A percentile compares a stretch with the other conserved stretches of the same genome.
Evolutionary conservation across 306 rosid species (phyloP).

Genomic region (Malus sieversii): DNA sequence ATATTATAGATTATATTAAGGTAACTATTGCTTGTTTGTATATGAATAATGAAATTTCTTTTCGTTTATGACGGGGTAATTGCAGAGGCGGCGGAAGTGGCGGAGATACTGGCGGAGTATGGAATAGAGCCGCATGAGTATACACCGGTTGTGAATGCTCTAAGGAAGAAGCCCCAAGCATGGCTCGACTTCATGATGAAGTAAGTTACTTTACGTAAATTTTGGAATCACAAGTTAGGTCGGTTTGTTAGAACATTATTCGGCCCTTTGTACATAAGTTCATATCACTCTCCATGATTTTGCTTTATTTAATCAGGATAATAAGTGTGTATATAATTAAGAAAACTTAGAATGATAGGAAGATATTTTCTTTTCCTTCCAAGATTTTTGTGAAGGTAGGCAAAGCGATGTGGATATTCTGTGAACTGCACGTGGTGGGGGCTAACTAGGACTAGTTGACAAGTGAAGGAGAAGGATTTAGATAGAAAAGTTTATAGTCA

Average conservation of each 20-base stretch:
- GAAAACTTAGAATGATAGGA: neutral
- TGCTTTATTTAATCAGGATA: too few relatives aligned
- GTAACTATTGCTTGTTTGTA: neutral
- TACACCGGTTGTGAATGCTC: constrained; percentile 72
- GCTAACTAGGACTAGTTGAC: neutral
- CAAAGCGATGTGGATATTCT: neutral
- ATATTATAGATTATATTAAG: too few relatives aligned
- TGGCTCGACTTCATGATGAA: constrained; percentile 99
- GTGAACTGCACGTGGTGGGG: neutral
- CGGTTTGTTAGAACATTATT: too few relatives aligned
- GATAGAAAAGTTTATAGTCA: too few relatives aligned
- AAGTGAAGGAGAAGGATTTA: neutral
- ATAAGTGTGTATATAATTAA: neutral
- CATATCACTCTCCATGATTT: too few relatives aligned
- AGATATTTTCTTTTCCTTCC: neutral
- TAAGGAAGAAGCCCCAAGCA: constrained; percentile 72
- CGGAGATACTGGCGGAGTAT: constrained; percentile 60
- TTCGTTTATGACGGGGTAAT: neutral
- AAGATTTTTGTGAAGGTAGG: neutral
- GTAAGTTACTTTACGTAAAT: constrained; percentile 27
- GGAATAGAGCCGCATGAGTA: constrained; percentile 77
- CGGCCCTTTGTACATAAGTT: neutral
- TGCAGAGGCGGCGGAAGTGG: constrained; percentile 88
- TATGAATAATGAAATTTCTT: too few relatives aligned
- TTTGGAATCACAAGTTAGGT: neutral